Evolutionary conservation across 805 yeast genomes (phyloP).

Genomic region (Pichia deserticola): DNA sequence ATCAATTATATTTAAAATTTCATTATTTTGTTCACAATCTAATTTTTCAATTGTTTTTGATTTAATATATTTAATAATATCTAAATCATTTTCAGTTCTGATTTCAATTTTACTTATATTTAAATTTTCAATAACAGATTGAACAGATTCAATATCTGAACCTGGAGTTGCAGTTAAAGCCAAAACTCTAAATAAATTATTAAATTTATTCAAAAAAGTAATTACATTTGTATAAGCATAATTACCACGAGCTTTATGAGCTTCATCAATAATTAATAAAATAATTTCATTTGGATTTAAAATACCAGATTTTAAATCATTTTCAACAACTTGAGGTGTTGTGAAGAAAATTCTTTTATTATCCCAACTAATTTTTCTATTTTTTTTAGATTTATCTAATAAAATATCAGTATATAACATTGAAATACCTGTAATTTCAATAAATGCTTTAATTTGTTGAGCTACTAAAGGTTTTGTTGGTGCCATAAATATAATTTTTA

Average conservation of each 20-base stretch:
- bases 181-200: conserved; percentile 61
- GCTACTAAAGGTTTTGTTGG: conserved; percentile 96
- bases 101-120: conserved; percentile 72
- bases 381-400: conserved; percentile 42
- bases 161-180: conserved; percentile 98
- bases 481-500: conserved; percentile 85
- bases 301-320: conserved; percentile 70
- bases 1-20: conserved; percentile 49
- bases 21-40: conserved; percentile 44
- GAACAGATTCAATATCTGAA: conserved; percentile 78
- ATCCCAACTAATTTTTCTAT: conserved; percentile 74
- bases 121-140: conserved; percentile 69
- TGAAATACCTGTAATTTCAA: conserved; percentile 80
- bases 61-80: conserved; percentile 74
- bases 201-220: conserved; percentile 52
- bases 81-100: conserved; percentile 77
- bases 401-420: conserved; percentile 70
- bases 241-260: conserved; percentile 87
- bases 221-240: conserved; percentile 87
- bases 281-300: conserved; percentile 70
- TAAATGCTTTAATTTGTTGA: conserved; percentile 91
- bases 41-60: conserved; percentile 53
- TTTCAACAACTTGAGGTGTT: conserved; percentile 94
- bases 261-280: conserved; percentile 86
- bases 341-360: conserved; percentile 77